Evolutionary conservation across 805 yeast species (phyloP).

Genomic region (Candida odintsovae): DNA sequence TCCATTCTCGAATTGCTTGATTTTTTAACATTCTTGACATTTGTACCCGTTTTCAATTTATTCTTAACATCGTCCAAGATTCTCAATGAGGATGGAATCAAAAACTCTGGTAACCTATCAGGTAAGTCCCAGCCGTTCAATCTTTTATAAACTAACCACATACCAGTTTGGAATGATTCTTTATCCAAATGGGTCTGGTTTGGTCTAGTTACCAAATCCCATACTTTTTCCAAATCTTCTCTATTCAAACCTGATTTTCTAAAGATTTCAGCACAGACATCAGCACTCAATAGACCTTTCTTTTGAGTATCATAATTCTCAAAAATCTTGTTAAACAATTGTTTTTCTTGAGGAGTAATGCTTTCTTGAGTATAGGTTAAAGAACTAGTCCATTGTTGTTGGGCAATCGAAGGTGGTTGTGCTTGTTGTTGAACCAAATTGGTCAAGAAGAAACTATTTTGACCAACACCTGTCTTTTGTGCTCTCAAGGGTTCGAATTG

Average conservation of each 20-base stretch:
- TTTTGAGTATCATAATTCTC: slow-evolving; percentile 77
- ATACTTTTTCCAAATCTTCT: slow-evolving; percentile 82
- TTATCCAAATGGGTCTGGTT: slow-evolving; percentile 82
- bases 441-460: slow-evolving; percentile 32
- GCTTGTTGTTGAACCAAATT: slow-evolving; percentile 62
- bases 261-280: slow-evolving; percentile 78
- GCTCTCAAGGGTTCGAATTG: slow-evolving; percentile 29
- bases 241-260: slow-evolving; percentile 87
- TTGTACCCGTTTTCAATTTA: slow-evolving; percentile 21
- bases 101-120: slow-evolving; percentile 74
- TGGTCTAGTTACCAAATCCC: slow-evolving; percentile 83
- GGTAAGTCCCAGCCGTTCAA: slow-evolving; percentile 86
- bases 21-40: slow-evolving; percentile 15
- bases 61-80: slow-evolving; percentile 72
- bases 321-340: slow-evolving; percentile 81
- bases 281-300: slow-evolving; percentile 74
- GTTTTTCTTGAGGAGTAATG: slow-evolving; percentile 80
- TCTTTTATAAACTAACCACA: slow-evolving; percentile 91
- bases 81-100: slow-evolving; percentile 82
- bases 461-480: slow-evolving; percentile 41
- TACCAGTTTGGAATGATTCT: slow-evolving; percentile 94
- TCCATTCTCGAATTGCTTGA: slow-evolving; percentile 23
- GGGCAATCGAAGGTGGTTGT: neutral
- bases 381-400: slow-evolving; percentile 13
- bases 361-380: slow-evolving; percentile 33